phyloP scores from a whole-genome alignment of 2,329 filamentous ascomycete genomes.

The Alternaria sp. region DNA sequence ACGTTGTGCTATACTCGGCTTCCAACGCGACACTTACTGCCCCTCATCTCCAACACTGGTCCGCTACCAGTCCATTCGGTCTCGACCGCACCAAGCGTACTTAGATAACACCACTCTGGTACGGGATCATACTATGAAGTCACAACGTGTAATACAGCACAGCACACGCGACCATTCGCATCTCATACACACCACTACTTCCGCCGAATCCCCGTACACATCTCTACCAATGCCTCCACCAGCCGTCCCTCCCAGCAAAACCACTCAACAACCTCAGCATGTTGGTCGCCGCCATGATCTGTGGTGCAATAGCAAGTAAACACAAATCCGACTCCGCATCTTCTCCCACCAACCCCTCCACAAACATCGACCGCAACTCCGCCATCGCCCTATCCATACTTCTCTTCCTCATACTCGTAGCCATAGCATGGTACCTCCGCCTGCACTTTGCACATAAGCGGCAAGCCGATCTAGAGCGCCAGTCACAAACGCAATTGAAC shows the following conservation, averaged over 20 bases:
- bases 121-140: background rate
- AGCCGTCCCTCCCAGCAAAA: background rate
- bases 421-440: background rate
- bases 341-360: background rate
- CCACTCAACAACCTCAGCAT: background rate
- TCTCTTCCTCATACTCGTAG: background rate
- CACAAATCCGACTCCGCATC: background rate
- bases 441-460: background rate
- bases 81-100: background rate
- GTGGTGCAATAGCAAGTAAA: background rate
- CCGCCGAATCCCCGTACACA: background rate
- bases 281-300: background rate
- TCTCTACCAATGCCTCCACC: background rate
- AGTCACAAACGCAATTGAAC: background rate
- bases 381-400: slow-evolving; percentile 17
- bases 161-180: background rate
- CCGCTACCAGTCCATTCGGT: background rate
- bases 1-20: background rate
- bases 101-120: background rate
- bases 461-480: background rate
- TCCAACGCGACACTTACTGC: background rate
- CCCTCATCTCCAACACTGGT: slow-evolving; percentile 7
- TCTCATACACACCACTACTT: background rate
- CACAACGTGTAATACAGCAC: background rate
- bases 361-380: slow-evolving; percentile 13